phyloP scores from a whole-genome alignment of 2,329 filamentous ascomycete genomes.

The Parastagonospora avenae region DNA sequence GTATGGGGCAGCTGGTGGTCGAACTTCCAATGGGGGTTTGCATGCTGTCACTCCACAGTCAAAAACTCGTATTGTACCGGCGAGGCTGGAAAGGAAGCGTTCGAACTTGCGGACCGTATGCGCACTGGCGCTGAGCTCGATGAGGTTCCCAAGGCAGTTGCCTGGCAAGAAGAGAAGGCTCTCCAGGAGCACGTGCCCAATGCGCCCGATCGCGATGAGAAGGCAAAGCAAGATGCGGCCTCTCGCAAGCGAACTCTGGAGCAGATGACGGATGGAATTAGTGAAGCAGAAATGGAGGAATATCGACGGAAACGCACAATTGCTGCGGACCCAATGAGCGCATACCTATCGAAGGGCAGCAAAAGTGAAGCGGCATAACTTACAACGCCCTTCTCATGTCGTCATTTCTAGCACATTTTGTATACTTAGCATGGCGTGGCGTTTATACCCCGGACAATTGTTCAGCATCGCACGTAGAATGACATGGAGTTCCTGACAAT shows the following conservation, averaged over 20 bases:
- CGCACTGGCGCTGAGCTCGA: conserved; percentile 55
- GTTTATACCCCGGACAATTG: conserved; percentile 29
- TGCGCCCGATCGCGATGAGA: conserved; percentile 48
- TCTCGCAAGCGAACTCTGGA: conserved; percentile 75
- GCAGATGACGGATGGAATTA: conserved; percentile 77
- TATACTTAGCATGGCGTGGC: conserved; percentile 43
- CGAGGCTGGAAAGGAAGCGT: conserved; percentile 80
- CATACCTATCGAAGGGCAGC: conserved; percentile 67
- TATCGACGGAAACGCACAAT: conserved; percentile 77
- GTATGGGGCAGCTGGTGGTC: conserved; percentile 99
- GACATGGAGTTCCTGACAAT: conserved; percentile 41
- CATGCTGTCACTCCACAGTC: conserved; percentile 89
- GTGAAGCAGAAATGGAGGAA: conserved; percentile 83
- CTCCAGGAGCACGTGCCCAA: conserved; percentile 52
- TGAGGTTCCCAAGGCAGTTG: conserved; percentile 47
- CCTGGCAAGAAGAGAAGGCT: conserved; percentile 51
- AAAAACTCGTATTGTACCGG: conserved; percentile 99
- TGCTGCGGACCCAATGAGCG: conserved; percentile 86
- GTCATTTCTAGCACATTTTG: conserved; percentile 19
- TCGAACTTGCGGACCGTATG: conserved; percentile 74
- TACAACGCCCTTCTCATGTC: conserved; percentile 3
- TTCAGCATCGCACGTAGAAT: conserved; percentile 34
- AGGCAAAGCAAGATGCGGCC: conserved; percentile 47
- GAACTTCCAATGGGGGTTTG: conserved; percentile 93
- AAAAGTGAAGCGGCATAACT: conserved; percentile 67